A percentile compares a stretch with the other conserved stretches of the same genome.
phyloP scores from a whole-genome alignment of 768 basidiomycete species.

The Nidularia pulvinata region DNA sequence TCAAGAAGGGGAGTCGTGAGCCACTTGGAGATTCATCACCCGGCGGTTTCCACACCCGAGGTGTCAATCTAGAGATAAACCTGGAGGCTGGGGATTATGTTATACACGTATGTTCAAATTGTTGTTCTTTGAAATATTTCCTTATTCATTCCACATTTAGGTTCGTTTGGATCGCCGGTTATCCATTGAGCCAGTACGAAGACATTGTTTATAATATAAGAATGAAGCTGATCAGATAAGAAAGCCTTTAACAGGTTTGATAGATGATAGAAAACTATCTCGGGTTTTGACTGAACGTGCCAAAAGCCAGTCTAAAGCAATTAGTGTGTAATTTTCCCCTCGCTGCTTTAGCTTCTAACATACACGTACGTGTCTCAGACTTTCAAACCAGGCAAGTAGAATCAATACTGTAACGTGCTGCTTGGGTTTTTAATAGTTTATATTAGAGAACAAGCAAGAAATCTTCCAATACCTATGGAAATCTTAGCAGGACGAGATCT shows the following conservation, averaged over 20 bases:
- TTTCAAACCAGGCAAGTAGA: constrained; percentile 7
- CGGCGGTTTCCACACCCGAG: constrained; percentile 25
- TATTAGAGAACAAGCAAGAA: constrained; percentile 2
- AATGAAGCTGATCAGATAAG: neutral
- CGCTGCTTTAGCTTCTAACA: neutral
- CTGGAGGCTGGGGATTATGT: constrained; percentile 40
- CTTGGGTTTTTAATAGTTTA: neutral
- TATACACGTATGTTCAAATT: constrained; percentile 26
- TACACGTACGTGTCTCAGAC: constrained; percentile 3
- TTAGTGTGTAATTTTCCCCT: constrained; percentile 7
- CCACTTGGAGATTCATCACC: constrained; percentile 27
- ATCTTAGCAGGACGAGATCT: constrained; percentile 16
- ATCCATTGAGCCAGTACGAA: neutral
- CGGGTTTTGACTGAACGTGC: constrained; percentile 8
- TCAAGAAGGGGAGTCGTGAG: constrained; percentile 36
- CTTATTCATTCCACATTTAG: constrained; percentile 1
- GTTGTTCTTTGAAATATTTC: neutral
- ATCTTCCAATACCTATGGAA: constrained; percentile 13
- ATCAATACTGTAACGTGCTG: neutral
- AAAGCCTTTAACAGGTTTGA: neutral
- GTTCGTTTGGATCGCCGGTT: constrained; percentile 9
- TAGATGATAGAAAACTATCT: constrained; percentile 4
- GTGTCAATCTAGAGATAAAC: constrained; percentile 35
- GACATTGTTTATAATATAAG: neutral
- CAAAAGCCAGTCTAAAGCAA: constrained; percentile 10